Base-by-base conservation (phyloP, 169 alveolate genomes). In the Cytauxzoon felis region DNA sequence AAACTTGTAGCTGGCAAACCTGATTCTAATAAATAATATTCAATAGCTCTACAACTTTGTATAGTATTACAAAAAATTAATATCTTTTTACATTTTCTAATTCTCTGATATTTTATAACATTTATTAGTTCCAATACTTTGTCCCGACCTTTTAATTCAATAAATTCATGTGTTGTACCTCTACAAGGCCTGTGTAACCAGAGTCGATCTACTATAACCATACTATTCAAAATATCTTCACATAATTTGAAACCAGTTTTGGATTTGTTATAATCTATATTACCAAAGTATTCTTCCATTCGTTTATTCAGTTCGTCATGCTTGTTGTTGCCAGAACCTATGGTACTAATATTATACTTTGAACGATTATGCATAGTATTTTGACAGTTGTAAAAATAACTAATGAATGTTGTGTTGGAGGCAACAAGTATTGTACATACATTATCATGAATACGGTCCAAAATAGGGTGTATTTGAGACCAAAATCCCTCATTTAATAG, bases 401-500 rank as follows among this genome's bases (percentile, higher is more conserved):
- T 21, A 5, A 63, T 62, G 59, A 57, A 64, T 45, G 43, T 63
- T 0, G 57, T 9, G n/a, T 61, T 42, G 34, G 80, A 56, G 8
- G 84, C 73, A 13, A 64, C 84, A 54, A 47, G 80, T 13, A 64
- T 19, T 7, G 65, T 54, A 19, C 33, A 36, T 21, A 33, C 33
- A 6, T 60, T 63, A 19, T 53, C 54, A 34, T 41, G 41, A 48
- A 61, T 53, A 21, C 24, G 29, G 23, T 73, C 69, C 4, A 73
- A 38, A 1, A 73, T 52, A 27, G 33, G 19, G 19, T 61, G 23
- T 1, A 65, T 59, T 1, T 56, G 67, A 0, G 78, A 73, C 60
- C 66, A 73, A 62, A 63, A 73, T 9, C 84, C 84, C 41, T 64
- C 84, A 18, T 62, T 64, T 7, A 73, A 47, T 34, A 73, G 18